These are phyloP conservation scores for Xylariales sp. DNA, from an alignment of 2,329 filamentous ascomycete genomes.

Conservation along the genomic window DNA sequence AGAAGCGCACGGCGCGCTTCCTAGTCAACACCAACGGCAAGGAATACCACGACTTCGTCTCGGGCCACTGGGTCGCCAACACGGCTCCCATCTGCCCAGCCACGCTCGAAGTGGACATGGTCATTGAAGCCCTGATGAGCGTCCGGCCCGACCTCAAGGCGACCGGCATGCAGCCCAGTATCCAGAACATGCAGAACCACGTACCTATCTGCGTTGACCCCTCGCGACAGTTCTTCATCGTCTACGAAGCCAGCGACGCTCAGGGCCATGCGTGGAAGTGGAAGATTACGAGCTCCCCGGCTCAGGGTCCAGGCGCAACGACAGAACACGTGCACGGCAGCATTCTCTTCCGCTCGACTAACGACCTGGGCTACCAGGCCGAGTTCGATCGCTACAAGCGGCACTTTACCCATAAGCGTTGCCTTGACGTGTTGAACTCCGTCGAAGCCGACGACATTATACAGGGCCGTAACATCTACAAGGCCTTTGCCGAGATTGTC, in stretches of 20 bases:
- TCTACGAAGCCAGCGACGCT: not conserved
- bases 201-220: conserved; percentile 27
- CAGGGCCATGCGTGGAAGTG: not conserved
- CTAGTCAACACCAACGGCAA: no score
- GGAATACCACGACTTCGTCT: no score
- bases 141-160: conserved; percentile 15
- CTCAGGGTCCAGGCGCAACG: no score
- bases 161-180: conserved; percentile 18
- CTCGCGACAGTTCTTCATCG: conserved; percentile 21
- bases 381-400: conserved; percentile 14
- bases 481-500: not conserved
- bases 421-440: conserved; percentile 10
- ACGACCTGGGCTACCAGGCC: conserved; percentile 11
- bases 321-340: no score
- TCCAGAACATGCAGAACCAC: conserved; percentile 28
- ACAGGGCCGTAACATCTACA: conserved; percentile 32
- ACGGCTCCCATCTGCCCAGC: conserved; percentile 32
- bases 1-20: no score
- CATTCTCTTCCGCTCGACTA: no score
- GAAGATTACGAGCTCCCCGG: no score
- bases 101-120: conserved; percentile 28
- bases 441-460: conserved; percentile 26
- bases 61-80: no score
- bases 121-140: conserved; percentile 23
- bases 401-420: conserved; percentile 14